phyloP scores from a whole-genome alignment of 441 rosid genomes.

The Aquilaria agallochum region DNA sequence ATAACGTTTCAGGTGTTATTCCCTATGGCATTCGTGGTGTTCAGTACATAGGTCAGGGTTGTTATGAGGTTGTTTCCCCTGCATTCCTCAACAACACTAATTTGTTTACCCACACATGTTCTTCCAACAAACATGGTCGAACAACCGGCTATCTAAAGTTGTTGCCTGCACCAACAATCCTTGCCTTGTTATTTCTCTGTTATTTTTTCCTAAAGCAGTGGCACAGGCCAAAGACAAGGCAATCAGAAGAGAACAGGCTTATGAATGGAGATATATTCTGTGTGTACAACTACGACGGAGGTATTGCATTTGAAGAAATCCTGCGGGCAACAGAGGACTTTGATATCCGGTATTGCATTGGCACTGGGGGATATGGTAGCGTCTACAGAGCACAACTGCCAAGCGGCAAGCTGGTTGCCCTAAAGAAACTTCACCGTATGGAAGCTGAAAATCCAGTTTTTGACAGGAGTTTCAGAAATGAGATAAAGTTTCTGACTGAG shows the following conservation, averaged over 20 bases:
- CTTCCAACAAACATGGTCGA: not conserved
- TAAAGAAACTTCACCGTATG: conserved; percentile 15
- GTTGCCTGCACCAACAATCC: not conserved
- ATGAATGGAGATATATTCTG: conserved; percentile 4
- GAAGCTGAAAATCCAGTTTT: conserved; percentile 11
- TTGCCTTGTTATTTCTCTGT: not conserved
- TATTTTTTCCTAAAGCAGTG: too few species aligned
- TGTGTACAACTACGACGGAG: conserved; percentile 12
- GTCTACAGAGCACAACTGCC: conserved; percentile 19
- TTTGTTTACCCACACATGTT: not conserved
- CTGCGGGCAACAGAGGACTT: conserved; percentile 15
- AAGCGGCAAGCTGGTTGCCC: conserved; percentile 13
- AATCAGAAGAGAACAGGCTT: not conserved
- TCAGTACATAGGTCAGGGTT: not conserved
- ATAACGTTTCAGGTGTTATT: conserved; percentile 5
- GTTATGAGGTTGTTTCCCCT: not conserved
- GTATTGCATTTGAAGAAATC: conserved; percentile 10
- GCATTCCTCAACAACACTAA: conserved; percentile 7
- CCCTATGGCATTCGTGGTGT: not conserved
- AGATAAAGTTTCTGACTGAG: not conserved
- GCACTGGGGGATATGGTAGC: conserved; percentile 16
- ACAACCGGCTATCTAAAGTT: not conserved
- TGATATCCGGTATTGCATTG: conserved; percentile 12
- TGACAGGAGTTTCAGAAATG: conserved; percentile 12
- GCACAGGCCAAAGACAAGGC: too few species aligned